Base-by-base conservation (phyloP, 2,329 filamentous ascomycete genomes). In the Aspergillus hiratsukae region DNA sequence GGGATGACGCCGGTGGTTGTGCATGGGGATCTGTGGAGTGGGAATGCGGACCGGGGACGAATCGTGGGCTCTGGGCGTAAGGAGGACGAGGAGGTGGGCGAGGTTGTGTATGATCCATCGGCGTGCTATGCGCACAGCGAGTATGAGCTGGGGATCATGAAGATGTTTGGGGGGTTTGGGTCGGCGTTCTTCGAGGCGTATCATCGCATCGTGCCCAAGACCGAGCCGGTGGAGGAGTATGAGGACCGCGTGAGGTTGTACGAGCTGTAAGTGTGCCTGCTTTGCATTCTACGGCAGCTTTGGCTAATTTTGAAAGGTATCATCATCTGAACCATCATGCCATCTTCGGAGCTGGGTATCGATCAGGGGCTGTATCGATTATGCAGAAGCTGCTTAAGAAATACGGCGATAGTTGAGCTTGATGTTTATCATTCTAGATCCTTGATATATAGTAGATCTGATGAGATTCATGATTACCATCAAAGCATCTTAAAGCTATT, bases 21-120 rank as follows among this genome's bases (percentile, higher is more conserved):
- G 0, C 93, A 97, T 68, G 93, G 93, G 0, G 92, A 97, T 75
- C 73, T 97, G n/a, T 97, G 93, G 93, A 89, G 86, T 61, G 93
- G 93, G 0, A 97, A 97, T 72, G 85, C 88, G 51, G 84, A 85
- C 10, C 73, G 78, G 3, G 91, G 88, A 0, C 78, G 78, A 45
- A 87, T 96, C 52, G 78, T 78, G 3, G 74, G 76, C 0, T 74
- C 61, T 45, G 65, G 61, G 27, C 28, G 62, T 5, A 67, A 27
- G 72, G 64, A 69, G 31, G 75, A 68, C 28, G 73, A 80, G 0
- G 80, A 77, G 1, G 75, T 80, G 0, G 89, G 92, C 62, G 87
- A 91, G 61, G 84, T 96, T 0, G 84, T 96, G 1, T 97, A 86
- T 68, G 93, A 97, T 69, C 86, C 91, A 0, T 88, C 87, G 2